phyloP scores from a whole-genome alignment of 2,329 filamentous ascomycete genomes.

The Graphilbum sp. region DNA sequence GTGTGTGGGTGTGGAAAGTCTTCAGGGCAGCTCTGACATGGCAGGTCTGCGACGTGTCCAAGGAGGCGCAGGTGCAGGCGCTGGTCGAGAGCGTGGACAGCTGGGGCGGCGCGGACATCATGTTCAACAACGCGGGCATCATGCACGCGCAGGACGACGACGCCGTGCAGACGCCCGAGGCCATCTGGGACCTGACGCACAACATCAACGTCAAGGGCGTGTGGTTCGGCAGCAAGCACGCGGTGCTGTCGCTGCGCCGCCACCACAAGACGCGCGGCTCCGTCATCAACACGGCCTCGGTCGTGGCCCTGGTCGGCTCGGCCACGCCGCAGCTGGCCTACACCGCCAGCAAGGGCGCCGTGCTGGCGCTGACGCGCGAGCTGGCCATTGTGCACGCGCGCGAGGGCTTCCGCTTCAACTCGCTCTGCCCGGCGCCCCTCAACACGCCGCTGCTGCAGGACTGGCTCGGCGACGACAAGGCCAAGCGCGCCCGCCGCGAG shows the following conservation, averaged over 20 bases:
- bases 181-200: constrained; percentile 87
- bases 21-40: too few relatives aligned
- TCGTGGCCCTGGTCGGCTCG: constrained; percentile 74
- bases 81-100: constrained; percentile 59
- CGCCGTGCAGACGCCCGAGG: constrained; percentile 70
- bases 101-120: constrained; percentile 79
- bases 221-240: constrained; percentile 93
- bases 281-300: constrained; percentile 84
- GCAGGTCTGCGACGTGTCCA: constrained; percentile 61
- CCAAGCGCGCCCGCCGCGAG: constrained; percentile 68
- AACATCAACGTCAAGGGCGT: constrained; percentile 95
- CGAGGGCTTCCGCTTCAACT: constrained; percentile 81
- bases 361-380: constrained; percentile 78
- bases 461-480: constrained; percentile 76
- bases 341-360: constrained; percentile 85
- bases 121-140: constrained; percentile 97
- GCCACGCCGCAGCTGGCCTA: constrained; percentile 85
- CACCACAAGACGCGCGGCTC: constrained; percentile 64
- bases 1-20: too few relatives aligned
- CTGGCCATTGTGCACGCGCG: constrained; percentile 82
- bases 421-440: constrained; percentile 74
- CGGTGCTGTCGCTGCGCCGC: constrained; percentile 63
- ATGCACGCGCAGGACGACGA: constrained; percentile 77
- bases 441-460: constrained; percentile 88
- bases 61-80: constrained; percentile 61